phyloP scores from a whole-genome alignment of 805 yeast genomes.

The Pichia gijzeniarum region DNA sequence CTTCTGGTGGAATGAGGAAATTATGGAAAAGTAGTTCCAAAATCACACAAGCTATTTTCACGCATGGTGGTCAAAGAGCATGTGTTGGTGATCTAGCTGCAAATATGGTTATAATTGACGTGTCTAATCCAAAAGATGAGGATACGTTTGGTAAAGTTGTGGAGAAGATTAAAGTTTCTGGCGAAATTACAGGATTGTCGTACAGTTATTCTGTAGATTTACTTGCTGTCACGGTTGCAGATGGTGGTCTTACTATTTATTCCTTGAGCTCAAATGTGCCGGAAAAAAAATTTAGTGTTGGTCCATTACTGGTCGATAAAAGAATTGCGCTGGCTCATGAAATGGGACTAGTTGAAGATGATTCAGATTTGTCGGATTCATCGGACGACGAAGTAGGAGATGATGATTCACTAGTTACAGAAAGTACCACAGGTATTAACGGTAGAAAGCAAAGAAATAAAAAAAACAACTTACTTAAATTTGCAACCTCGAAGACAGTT shows the following conservation, averaged over 20 bases:
- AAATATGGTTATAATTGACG: conserved; percentile 44
- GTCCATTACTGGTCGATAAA: conserved; percentile 35
- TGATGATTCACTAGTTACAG: conserved; percentile 24
- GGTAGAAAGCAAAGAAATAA: conserved; percentile 22
- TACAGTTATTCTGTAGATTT: conserved; percentile 53
- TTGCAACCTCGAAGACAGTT: conserved; percentile 42
- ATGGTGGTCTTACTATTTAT: conserved; percentile 52
- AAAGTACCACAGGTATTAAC: conserved; percentile 12
- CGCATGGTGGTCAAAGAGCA: conserved; percentile 54
- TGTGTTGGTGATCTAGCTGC: conserved; percentile 65
- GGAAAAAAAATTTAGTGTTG: conserved; percentile 39
- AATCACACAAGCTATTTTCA: conserved; percentile 46
- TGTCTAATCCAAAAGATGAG: conserved; percentile 28
- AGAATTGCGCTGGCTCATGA: conserved; percentile 16
- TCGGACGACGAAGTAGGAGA: conserved; percentile 17
- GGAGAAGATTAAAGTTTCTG: conserved; percentile 36
- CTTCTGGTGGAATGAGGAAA: conserved; percentile 1
- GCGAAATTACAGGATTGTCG: conserved; percentile 50
- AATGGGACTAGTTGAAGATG: conserved; percentile 17
- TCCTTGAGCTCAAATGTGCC: conserved; percentile 51
- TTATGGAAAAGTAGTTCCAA: conserved; percentile 13
- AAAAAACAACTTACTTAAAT: conserved; percentile 28
- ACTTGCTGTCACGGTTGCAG: conserved; percentile 50
- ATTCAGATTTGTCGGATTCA: conserved; percentile 35
- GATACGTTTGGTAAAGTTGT: conserved; percentile 29